Evolutionary conservation across 805 yeast genomes (phyloP).

Genomic region (Sporopachydermia lactativora): DNA sequence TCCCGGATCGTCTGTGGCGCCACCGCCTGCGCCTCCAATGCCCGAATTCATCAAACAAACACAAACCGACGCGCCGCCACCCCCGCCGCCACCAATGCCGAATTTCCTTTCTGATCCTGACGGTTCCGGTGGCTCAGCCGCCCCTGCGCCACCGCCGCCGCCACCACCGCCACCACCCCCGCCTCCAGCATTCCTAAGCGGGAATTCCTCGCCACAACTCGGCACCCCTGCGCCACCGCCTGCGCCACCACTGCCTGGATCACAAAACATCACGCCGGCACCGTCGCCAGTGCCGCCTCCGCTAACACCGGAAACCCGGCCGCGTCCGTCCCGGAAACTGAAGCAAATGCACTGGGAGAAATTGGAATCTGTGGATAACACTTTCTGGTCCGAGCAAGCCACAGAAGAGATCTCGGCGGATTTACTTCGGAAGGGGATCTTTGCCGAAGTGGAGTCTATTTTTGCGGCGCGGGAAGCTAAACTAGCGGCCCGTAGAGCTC

Average conservation of each 20-base stretch:
- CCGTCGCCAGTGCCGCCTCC: conserved; percentile 15
- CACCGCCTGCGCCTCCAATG: conserved; percentile 24
- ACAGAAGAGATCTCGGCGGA: conserved; percentile 41
- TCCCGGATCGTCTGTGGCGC: conserved; percentile 8
- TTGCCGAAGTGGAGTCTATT: conserved; percentile 70
- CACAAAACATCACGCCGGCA: conserved; percentile 4
- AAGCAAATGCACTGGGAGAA: conserved; percentile 98
- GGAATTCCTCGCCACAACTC: conserved; percentile 7
- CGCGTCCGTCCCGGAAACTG: conserved; percentile 61
- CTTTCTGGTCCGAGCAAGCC: conserved; percentile 70
- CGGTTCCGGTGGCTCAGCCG: no score
- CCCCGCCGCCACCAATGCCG: conserved; percentile 17
- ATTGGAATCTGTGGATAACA: conserved; percentile 66
- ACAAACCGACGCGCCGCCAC: conserved; percentile 6
- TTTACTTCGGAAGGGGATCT: conserved; percentile 61
- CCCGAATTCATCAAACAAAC: conserved; percentile 7
- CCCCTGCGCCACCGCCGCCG: conserved; percentile 6
- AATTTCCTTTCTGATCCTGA: conserved; percentile 1
- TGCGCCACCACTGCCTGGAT: conserved; percentile 22
- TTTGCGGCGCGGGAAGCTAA: conserved; percentile 73
- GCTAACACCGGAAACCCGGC: conserved; percentile 27
- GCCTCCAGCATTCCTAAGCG: no score
- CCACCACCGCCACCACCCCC: no score
- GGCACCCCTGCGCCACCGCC: conserved; percentile 16
- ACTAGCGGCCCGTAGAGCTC: conserved; percentile 31